phyloP scores from a whole-genome alignment of 305 asterid genomes.

The Plantago coronopus region DNA sequence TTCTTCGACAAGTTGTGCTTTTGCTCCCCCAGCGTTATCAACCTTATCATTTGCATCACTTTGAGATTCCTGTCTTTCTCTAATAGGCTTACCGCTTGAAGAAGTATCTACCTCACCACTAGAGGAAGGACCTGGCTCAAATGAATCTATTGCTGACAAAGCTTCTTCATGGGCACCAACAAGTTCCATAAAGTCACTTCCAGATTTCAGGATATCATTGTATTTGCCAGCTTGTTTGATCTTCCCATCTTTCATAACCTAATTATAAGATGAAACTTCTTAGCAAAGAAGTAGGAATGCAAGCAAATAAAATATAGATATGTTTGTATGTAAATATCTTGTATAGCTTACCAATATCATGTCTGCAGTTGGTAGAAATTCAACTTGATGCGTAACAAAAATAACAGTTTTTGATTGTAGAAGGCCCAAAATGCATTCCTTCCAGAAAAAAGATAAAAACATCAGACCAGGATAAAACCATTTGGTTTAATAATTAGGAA shows the following conservation, averaged over 20 bases:
- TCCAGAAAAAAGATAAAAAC: conserved; percentile 17
- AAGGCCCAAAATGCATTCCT: conserved; percentile 73
- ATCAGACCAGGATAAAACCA: not conserved
- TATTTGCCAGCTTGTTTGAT: conserved; percentile 73
- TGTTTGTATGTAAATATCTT: not conserved
- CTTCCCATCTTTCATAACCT: conserved; percentile 79
- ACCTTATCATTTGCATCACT: conserved; percentile 29
- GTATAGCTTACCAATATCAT: conserved; percentile 56
- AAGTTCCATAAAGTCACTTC: conserved; percentile 72
- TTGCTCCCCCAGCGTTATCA: conserved; percentile 27
- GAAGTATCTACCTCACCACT: conserved; percentile 28
- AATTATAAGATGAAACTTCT: conserved; percentile 8
- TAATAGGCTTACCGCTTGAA: conserved; percentile 18
- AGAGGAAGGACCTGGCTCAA: conserved; percentile 22
- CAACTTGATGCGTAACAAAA: conserved; percentile 84
- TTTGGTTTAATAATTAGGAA: not conserved
- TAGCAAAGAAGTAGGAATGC: not conserved
- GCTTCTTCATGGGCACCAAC: conserved; percentile 90
- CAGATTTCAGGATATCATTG: conserved; percentile 58
- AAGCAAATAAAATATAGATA: too few species aligned
- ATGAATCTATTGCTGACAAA: conserved; percentile 50
- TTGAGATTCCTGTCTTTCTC: conserved; percentile 32
- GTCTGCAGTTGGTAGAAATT: conserved; percentile 81
- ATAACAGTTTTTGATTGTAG: conserved; percentile 58
- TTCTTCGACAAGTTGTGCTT: conserved; percentile 73